A percentile compares a stretch with the other conserved stretches of the same genome.
Conservation (phyloP, 2,329 filamentous ascomycete species). For the Xylariaceae sp. region DNA sequence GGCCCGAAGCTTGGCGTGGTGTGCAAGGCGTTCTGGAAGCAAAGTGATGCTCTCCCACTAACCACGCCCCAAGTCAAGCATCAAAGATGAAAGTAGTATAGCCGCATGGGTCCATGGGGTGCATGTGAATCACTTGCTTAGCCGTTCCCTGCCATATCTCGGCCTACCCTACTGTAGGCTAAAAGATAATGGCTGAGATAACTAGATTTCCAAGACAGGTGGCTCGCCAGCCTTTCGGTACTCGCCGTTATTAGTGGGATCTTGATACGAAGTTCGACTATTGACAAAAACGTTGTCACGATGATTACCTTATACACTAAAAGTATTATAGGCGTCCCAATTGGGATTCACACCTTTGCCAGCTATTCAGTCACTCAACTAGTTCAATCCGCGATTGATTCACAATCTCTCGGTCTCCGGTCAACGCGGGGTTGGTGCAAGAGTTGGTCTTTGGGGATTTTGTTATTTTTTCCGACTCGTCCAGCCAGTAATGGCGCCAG, state of each 20-base stretch:
- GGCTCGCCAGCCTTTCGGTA: neutral
- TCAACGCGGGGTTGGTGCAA: constrained; percentile 1
- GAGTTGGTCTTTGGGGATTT: constrained; percentile 4
- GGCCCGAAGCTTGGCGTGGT: neutral
- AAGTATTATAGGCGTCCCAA: neutral
- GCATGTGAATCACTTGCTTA: neutral
- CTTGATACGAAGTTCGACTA: neutral
- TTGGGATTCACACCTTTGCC: neutral
- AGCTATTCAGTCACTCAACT: neutral
- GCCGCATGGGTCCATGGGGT: constrained; percentile 1
- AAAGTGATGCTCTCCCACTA: neutral
- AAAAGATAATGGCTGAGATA: constrained; percentile 18
- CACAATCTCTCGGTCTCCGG: neutral
- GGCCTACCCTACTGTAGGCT: too few relatives aligned
- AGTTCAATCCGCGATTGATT: too few relatives aligned
- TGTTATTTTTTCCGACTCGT: constrained; percentile 9
- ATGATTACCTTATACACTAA: neutral
- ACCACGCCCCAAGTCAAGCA: neutral
- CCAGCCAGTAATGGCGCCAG: constrained; percentile 7
- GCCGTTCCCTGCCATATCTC: neutral
- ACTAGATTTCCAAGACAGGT: neutral
- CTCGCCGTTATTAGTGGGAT: neutral
- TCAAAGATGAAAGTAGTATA: neutral
- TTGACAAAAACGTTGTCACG: neutral
- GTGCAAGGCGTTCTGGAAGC: constrained; percentile 1